These are phyloP conservation scores for Tuctoria greenei DNA, from an alignment of 176 grass and related monocot genomes.

Conservation along the genomic window DNA sequence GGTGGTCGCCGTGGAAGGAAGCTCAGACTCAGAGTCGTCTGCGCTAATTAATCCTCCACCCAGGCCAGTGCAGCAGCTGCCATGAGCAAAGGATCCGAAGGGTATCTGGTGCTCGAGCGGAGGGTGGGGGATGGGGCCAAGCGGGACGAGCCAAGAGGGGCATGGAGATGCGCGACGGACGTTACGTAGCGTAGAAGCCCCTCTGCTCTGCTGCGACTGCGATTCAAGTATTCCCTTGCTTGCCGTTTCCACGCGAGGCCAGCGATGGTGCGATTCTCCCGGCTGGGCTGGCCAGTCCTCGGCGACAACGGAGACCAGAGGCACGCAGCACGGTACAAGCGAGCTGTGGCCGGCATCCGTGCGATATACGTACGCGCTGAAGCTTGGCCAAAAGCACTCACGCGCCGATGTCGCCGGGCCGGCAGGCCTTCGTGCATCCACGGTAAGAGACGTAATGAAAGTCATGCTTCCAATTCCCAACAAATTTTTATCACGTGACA, in stretches of 20 bases:
- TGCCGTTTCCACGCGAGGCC: slow-evolving; percentile 14
- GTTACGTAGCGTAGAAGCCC: slow-evolving; percentile 10
- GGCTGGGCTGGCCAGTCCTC: background rate
- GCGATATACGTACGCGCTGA: too few species aligned
- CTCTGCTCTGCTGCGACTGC: background rate
- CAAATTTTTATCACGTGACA: background rate
- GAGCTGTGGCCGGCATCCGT: too few species aligned
- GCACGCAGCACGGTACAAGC: too few species aligned
- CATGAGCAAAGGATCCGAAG: slow-evolving; percentile 7
- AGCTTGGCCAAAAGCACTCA: too few species aligned
- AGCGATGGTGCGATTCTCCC: background rate
- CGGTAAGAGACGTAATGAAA: too few species aligned
- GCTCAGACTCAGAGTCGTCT: background rate
- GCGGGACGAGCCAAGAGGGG: slow-evolving; percentile 45
- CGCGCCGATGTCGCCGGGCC: too few species aligned
- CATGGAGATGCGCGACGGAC: slow-evolving; percentile 72
- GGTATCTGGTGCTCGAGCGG: slow-evolving; percentile 41
- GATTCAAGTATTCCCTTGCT: background rate
- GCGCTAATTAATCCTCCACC: slow-evolving; percentile 20
- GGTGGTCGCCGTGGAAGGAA: background rate
- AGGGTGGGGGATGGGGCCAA: slow-evolving; percentile 67
- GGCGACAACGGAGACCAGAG: too few species aligned
- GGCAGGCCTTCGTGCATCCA: too few species aligned
- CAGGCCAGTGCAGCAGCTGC: background rate
- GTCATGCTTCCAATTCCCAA: too few species aligned